Evolutionary conservation across 257 asterid genomes (phyloP).

Genomic region (Solanum sitiens): DNA sequence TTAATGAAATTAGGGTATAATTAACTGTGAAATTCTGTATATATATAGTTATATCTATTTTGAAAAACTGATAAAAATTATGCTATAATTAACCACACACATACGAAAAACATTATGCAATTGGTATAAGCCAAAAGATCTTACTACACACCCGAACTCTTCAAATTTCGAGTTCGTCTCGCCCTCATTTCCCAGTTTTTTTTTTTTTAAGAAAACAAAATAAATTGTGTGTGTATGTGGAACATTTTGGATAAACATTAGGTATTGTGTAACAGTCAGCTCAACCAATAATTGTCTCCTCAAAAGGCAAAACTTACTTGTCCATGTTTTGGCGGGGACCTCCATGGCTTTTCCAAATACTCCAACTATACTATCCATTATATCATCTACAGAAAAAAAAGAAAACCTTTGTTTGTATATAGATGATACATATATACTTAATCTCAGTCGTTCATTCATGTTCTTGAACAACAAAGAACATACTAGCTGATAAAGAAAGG

Average conservation of each 20-base stretch:
- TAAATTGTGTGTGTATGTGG: not conserved
- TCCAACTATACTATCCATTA: not conserved
- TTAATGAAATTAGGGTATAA: too few species aligned
- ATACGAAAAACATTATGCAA: too few species aligned
- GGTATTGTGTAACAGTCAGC: not conserved
- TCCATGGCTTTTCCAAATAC: not conserved
- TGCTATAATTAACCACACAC: rapidly evolving
- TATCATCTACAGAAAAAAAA: not conserved
- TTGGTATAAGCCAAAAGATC: too few species aligned
- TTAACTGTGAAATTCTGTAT: too few species aligned
- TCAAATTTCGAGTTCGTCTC: too few species aligned
- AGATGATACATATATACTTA: not conserved
- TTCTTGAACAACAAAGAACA: not conserved
- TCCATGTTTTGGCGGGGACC: not conserved
- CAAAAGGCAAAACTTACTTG: not conserved
- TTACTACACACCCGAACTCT: rapidly evolving
- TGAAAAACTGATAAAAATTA: too few species aligned
- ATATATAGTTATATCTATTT: too few species aligned
- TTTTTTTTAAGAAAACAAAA: too few species aligned
- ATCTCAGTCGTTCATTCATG: not conserved
- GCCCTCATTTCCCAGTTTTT: not conserved
- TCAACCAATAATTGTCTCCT: not conserved
- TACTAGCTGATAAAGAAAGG: not conserved
- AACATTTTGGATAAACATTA: not conserved
- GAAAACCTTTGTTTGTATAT: not conserved